Conservation (phyloP, 1,284 basidiomycete species). For the Marasmius sp. region DNA sequence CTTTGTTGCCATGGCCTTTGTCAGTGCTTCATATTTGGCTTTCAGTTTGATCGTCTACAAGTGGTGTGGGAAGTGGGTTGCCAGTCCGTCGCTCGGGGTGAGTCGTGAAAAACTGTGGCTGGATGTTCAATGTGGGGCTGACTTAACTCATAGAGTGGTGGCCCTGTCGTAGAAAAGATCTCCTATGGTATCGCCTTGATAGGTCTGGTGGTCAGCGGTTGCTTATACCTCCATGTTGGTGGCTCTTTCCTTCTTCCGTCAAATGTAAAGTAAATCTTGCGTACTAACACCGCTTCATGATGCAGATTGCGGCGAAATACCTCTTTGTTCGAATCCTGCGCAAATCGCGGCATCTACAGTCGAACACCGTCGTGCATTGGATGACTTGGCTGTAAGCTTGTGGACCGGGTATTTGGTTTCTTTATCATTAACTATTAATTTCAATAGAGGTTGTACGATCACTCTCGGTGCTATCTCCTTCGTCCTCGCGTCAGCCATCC, state of each 20-base stretch:
- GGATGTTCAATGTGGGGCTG: background rate
- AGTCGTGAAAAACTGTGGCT: background rate
- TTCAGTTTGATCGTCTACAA: background rate
- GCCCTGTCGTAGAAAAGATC: background rate
- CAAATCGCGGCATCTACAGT: background rate
- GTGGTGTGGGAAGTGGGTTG: slow-evolving; percentile 2
- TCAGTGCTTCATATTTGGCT: background rate
- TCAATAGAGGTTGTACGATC: background rate
- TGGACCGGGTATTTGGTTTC: background rate
- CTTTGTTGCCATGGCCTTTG: background rate
- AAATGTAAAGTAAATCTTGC: background rate
- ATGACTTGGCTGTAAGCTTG: background rate
- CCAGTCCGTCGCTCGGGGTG: background rate
- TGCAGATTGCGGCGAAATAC: background rate
- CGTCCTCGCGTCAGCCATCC: background rate
- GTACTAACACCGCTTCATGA: background rate
- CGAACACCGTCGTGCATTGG: background rate
- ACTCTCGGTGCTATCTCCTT: background rate
- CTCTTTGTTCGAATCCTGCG: background rate
- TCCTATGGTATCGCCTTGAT: background rate
- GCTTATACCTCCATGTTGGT: slow-evolving; percentile 1
- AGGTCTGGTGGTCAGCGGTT: background rate
- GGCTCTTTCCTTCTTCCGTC: background rate
- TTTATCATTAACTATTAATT: background rate
- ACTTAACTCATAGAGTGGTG: background rate